Base-by-base conservation (phyloP, 1,284 basidiomycete species). In the Phylloboletellus chloephorus region DNA sequence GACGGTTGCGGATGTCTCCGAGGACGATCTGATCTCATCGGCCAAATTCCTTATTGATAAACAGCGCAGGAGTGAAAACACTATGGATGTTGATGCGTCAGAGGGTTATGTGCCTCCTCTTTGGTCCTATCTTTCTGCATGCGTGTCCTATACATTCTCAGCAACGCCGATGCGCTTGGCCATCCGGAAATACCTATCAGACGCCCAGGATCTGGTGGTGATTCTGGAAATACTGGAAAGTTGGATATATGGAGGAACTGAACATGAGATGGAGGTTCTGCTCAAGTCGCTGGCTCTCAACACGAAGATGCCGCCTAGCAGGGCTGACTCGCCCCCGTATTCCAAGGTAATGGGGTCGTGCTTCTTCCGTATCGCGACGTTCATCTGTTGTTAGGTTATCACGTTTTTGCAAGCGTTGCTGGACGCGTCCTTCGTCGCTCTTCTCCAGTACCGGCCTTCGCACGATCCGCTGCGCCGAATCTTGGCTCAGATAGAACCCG, bases 361-460 rank as follows among this genome's bases (percentile, higher is more conserved):
- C 7, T 15, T 11, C 21, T 20, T 20, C 22, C 13, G 7, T 30
- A 10, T 23, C 12, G 9, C 20, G 4, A 16, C 4, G 17, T 25
- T 59, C 6, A 52, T 21, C 12, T 5, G 32, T 43, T 39, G 8
- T 40, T 42, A 85, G 79, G 60, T 78, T 31, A 60, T 82, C 16
- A 50, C 58, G 1, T 82, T 87, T 64, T 54, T 81, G 7, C 78
- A 82, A 58, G 66, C 69, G 5, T 54, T 85, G 40, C 66, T 88
- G 17, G 85, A 88, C 57, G 71, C 82, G 0, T 78, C 75, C 6
- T 83, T 83, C 58, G 66, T 87, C 31, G 61, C 69, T 0, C 67
- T 88, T 20, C 65, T 88, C 8, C 73, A 79, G 46, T 67, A 82
- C 52, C 57, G 69, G 6, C 74, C 78, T 0, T 69, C 80, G 3